phyloP scores from a whole-genome alignment of 2,329 filamentous ascomycete species.

The Thelonectria blattea region DNA sequence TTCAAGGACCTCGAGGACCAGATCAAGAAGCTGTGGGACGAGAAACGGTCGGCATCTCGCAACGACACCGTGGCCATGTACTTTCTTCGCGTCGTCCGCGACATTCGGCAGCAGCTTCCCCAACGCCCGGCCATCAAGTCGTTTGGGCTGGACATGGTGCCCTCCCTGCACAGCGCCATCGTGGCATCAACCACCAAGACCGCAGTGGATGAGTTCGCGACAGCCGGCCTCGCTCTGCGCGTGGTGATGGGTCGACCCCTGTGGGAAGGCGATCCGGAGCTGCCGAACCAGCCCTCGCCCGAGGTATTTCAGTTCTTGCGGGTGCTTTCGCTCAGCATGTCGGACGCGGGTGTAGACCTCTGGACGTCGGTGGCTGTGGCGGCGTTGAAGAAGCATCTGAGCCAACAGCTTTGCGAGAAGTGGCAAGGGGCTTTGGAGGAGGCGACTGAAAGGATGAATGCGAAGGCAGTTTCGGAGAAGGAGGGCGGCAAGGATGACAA shows the following conservation, averaged over 20 bases:
- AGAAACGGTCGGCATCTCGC: slow-evolving; percentile 52
- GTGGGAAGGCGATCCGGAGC: slow-evolving; percentile 78
- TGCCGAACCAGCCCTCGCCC: slow-evolving; percentile 82
- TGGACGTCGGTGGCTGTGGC: slow-evolving; percentile 76
- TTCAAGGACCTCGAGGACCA: slow-evolving; percentile 65
- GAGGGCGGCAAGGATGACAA: slow-evolving; percentile 22
- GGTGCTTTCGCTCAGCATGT: slow-evolving; percentile 70
- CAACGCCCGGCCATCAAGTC: slow-evolving; percentile 53
- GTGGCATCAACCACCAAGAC: slow-evolving; percentile 57
- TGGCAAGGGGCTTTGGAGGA: slow-evolving; percentile 55
- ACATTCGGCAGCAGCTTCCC: slow-evolving; percentile 72
- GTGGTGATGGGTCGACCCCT: slow-evolving; percentile 67
- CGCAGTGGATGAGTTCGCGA: slow-evolving; percentile 56
- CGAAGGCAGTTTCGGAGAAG: slow-evolving; percentile 8
- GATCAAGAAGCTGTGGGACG: slow-evolving; percentile 57
- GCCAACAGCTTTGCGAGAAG: slow-evolving; percentile 53
- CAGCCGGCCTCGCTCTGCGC: slow-evolving; percentile 50
- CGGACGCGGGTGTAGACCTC: slow-evolving; percentile 72
- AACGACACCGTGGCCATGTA: slow-evolving; percentile 66
- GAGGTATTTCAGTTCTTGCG: slow-evolving; percentile 75
- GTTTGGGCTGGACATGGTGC: slow-evolving; percentile 68
- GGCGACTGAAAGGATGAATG: slow-evolving; percentile 23
- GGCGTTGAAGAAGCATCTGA: slow-evolving; percentile 65
- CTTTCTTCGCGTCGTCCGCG: slow-evolving; percentile 74
- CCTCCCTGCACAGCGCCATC: slow-evolving; percentile 68